phyloP scores from a whole-genome alignment of 2,329 filamentous ascomycete genomes.

The Ophiostoma perfectum region DNA sequence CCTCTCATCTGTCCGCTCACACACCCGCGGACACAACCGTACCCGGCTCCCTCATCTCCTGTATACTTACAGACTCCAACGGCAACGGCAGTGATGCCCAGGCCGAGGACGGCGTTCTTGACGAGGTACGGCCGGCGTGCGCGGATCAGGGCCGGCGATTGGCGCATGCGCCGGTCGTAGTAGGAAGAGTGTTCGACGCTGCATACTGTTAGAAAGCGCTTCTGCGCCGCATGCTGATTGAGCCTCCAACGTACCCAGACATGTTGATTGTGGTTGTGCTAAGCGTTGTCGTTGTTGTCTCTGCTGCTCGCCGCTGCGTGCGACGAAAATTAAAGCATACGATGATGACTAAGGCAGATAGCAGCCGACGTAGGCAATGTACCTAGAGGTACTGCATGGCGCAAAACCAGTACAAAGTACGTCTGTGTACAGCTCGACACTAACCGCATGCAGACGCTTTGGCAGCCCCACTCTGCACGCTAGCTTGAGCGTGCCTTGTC shows the following conservation, averaged over 20 bases:
- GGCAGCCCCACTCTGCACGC: background rate
- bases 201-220: background rate
- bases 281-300: background rate
- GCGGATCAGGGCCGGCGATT: constrained; percentile 82
- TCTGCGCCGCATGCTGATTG: too few species aligned
- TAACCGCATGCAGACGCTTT: background rate
- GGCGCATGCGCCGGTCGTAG: constrained; percentile 82
- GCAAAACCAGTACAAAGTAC: background rate
- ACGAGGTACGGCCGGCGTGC: constrained; percentile 86
- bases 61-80: constrained; percentile 73
- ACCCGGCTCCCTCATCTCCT: too few species aligned
- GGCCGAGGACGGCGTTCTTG: constrained; percentile 78
- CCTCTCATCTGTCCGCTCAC: too few species aligned
- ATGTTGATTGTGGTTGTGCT: background rate
- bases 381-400: background rate
- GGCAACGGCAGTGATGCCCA: constrained; percentile 69
- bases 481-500: background rate
- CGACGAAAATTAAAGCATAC: constrained; percentile 7
- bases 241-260: background rate
- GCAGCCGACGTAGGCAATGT: background rate
- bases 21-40: too few species aligned
- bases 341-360: background rate
- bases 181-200: constrained; percentile 61
- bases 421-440: background rate
- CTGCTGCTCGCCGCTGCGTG: background rate